Evolutionary conservation across 2,329 filamentous ascomycete genomes (phyloP), one percentile per base, ranked within the genome.

Genomic region (Monilinia aucupariae): DNA sequence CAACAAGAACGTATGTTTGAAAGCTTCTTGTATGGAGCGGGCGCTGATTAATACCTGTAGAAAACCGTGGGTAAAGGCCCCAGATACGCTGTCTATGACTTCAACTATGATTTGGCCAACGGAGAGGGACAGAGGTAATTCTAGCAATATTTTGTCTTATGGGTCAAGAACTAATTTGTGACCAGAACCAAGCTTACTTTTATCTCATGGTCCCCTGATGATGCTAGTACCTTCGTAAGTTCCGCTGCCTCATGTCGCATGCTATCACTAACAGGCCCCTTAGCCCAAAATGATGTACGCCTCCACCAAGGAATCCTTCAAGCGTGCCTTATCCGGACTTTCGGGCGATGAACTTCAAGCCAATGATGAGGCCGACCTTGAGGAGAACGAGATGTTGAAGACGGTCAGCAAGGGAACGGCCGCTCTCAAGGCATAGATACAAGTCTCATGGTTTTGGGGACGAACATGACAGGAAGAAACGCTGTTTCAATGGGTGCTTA

Each of bases 281-380:
- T 70, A 92, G 90, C 83, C 88, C 78, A 92, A 92, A 83, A 94
- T 94, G 90, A 83, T 92, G 77, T 94, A 93, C 82, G 89, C 90
- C 72, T 90, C 90, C 59, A 94, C 90, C 78, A 94, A 93, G 81
- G 89, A 92, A 73, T 88, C 89, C 65, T 83, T 94, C 70, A 93
- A 92, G 84, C 87, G 87, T 77, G 78, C 88, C 58, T 84, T 94
- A 68, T 89, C 85, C 74, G 90, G 89, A 68, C 79, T 93, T 71
- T 88, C 87, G 66, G 79, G 81, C 71, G 90, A 63, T 34, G 62
- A 93, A 76, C 82, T 92, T 72, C 90, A 94, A 81, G 90, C 89
- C 80, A 92, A 92, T 80, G 90, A 93, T 77, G 78, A 79, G 70
- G 88, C 91, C 76, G 90, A 93, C 77, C 89, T 94, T 74, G 89